Conservation (phyloP, 1,284 basidiomycete genomes). For the Irpex sp. region DNA sequence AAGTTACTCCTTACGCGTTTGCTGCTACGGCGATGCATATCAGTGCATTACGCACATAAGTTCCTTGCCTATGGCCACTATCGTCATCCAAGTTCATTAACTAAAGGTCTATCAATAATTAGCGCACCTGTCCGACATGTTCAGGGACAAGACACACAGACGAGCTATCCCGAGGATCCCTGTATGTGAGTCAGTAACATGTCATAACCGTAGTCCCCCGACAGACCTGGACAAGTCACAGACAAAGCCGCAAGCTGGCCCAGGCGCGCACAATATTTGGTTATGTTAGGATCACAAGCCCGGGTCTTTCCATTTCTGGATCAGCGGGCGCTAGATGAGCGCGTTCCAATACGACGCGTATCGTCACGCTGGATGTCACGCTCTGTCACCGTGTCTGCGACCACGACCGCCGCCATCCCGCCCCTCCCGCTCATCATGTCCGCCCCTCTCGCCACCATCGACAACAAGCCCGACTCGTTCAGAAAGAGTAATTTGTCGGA, state of each 20-base stretch:
- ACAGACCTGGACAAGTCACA: not conserved
- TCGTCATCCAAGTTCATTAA: not conserved
- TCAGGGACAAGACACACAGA: not conserved
- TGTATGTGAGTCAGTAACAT: not conserved
- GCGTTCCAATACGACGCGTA: not conserved
- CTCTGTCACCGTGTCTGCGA: not conserved
- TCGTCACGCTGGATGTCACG: not conserved
- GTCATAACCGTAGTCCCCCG: not conserved
- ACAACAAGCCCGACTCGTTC: not conserved
- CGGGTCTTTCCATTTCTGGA: not conserved
- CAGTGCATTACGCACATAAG: not conserved
- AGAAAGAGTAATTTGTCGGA: not conserved
- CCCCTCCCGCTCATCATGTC: not conserved
- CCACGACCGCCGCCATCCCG: not conserved
- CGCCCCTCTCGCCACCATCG: not conserved
- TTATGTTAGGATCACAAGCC: not conserved
- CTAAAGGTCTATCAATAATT: not conserved
- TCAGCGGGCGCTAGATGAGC: not conserved
- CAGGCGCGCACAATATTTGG: not conserved
- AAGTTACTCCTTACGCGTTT: conserved; percentile 51
- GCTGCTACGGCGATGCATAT: conserved; percentile 53
- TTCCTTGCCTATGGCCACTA: not conserved
- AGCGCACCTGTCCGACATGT: not conserved
- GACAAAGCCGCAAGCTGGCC: not conserved
- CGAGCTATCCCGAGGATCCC: not conserved